Evolutionary conservation across 1,139 yeast species (phyloP).

Genomic region (Suhomyces chickasaworum): DNA sequence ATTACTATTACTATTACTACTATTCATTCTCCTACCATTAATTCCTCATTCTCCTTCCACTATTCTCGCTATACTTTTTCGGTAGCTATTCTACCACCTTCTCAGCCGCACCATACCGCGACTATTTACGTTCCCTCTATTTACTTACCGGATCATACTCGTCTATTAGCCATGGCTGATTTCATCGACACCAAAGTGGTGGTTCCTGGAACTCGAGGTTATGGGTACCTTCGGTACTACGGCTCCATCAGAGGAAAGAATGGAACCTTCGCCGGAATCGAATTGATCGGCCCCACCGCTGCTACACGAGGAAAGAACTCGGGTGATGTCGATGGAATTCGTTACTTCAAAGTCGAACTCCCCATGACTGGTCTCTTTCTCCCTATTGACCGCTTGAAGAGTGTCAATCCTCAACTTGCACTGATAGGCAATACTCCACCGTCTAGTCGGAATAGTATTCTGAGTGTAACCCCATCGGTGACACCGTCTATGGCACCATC

Average conservation of each 20-base stretch:
- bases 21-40: neutral
- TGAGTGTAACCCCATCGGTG: constrained; percentile 6
- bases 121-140: neutral
- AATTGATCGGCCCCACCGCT: constrained; percentile 64
- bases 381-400: constrained; percentile 61
- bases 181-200: constrained; percentile 38
- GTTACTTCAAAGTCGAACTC: constrained; percentile 50
- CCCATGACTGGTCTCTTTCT: constrained; percentile 77
- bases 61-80: neutral
- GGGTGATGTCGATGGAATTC: constrained; percentile 48
- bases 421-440: constrained; percentile 1
- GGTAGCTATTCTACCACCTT: too few species aligned
- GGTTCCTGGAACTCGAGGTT: constrained; percentile 49
- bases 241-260: constrained; percentile 74
- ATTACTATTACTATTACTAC: too few species aligned
- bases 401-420: constrained; percentile 34
- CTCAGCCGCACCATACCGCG: neutral
- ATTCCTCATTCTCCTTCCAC: neutral
- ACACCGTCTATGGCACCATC: neutral
- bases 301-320: constrained; percentile 48
- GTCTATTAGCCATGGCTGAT: constrained; percentile 16
- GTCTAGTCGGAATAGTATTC: constrained; percentile 8
- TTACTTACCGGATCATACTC: neutral
- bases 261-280: constrained; percentile 90
- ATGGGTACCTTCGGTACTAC: constrained; percentile 67